These are phyloP conservation scores for Sclerotinia trifoliorum DNA, from an alignment of 2,329 filamentous ascomycete genomes.

Conservation along the genomic window DNA sequence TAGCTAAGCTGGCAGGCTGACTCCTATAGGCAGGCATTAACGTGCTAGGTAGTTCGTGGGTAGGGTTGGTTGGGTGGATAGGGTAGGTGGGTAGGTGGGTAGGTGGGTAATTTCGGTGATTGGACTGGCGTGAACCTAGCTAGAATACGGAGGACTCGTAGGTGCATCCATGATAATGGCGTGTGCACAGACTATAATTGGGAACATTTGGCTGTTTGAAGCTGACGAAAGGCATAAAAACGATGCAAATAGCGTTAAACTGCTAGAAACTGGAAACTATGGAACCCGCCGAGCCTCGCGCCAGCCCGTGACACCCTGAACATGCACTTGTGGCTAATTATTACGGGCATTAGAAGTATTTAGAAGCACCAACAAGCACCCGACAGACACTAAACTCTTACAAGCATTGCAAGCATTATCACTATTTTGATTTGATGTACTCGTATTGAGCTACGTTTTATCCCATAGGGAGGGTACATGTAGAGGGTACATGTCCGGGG, in stretches of 20 bases:
- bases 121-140: background rate
- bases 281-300: background rate
- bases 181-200: background rate
- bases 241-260: background rate
- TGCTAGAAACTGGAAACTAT: background rate
- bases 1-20: background rate
- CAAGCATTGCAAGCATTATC: background rate
- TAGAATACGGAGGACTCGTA: background rate
- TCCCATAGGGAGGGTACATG: no score
- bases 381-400: background rate
- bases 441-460: background rate
- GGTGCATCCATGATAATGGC: background rate
- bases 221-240: background rate
- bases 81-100: no score
- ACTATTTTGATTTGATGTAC: background rate
- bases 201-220: background rate
- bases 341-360: slow-evolving; percentile 17
- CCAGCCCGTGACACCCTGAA: slow-evolving; percentile 7
- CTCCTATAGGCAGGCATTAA: background rate
- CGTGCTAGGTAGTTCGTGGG: background rate
- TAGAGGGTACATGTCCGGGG: background rate
- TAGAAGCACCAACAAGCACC: background rate
- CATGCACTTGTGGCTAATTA: background rate
- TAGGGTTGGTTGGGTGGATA: background rate
- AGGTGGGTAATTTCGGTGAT: slow-evolving; percentile 3